These are phyloP conservation scores for Cryptosporidium viatorum DNA, from an alignment of 169 alveolate species.

Conservation along the genomic window DNA sequence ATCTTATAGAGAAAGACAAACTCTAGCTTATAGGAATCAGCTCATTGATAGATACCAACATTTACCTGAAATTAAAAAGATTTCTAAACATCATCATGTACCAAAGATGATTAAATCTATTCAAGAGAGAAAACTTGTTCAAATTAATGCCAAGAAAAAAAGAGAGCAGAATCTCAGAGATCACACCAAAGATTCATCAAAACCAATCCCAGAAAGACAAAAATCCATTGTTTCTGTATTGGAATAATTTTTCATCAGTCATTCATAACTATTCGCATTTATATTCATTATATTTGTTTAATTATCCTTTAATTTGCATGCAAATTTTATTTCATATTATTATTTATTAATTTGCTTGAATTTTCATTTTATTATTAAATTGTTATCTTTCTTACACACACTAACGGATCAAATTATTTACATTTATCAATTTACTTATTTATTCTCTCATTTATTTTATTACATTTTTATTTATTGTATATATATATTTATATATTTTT, in stretches of 20 bases:
- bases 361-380: not conserved
- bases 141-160: slow-evolving; percentile 81
- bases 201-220: slow-evolving; percentile 66
- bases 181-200: slow-evolving; percentile 42
- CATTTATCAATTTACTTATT: too few relatives aligned
- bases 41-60: slow-evolving; percentile 86
- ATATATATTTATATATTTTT: not conserved
- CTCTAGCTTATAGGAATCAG: slow-evolving; percentile 87
- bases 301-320: not conserved
- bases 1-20: slow-evolving; percentile 83
- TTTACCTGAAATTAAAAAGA: slow-evolving; percentile 87
- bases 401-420: too few relatives aligned
- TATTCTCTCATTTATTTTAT: not conserved
- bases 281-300: not conserved
- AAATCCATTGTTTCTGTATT: slow-evolving; percentile 37
- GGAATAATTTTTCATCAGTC: slow-evolving; percentile 1
- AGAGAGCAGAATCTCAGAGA: slow-evolving; percentile 78
- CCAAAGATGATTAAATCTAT: slow-evolving; percentile 86
- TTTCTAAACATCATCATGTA: slow-evolving; percentile 88
- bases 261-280: not conserved
- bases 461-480: too few relatives aligned
- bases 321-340: too few relatives aligned
- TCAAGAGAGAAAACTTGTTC: slow-evolving; percentile 80
- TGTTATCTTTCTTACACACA: not conserved
- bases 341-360: not conserved